Percentiles rank a stretch among this genome's conserved stretches.
Evolutionary conservation across 116 monocot genomes (phyloP).

Genomic region (Cymodocea nodosa): DNA sequence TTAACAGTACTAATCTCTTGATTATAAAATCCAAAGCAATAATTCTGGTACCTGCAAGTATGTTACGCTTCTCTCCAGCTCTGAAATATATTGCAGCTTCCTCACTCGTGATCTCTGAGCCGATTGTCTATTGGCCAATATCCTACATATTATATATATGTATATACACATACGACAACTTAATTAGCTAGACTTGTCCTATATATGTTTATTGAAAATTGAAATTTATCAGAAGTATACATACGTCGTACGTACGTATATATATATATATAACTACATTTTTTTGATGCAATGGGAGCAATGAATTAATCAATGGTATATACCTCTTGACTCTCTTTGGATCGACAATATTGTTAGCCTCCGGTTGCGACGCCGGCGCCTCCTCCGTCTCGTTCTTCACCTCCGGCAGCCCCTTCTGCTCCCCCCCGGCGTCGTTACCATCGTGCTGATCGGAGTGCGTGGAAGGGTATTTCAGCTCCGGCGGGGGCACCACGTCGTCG

Average conservation of each 20-base stretch:
- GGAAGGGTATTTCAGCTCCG: conserved; percentile 12
- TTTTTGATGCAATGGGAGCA: no score
- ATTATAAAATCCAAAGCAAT: no score
- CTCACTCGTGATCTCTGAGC: conserved; percentile 94
- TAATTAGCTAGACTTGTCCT: no score
- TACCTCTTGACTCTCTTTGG: conserved; percentile 95
- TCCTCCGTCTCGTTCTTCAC: conserved; percentile 16
- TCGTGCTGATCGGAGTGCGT: conserved; percentile 15
- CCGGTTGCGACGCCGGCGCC: conserved; percentile 9
- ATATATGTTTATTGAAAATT: no score
- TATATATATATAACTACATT: no score
- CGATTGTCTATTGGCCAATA: conserved; percentile 88
- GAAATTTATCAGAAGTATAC: no score
- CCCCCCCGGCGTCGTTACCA: conserved; percentile 12
- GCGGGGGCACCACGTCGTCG: conserved; percentile 15
- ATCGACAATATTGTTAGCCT: conserved; percentile 19
- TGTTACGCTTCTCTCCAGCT: conserved; percentile 78
- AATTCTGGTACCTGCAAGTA: conserved; percentile 50
- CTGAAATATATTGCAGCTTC: conserved; percentile 93
- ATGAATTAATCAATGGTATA: no score
- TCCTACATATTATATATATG: conserved; percentile 21
- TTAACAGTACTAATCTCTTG: background rate
- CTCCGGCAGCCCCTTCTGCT: background rate
- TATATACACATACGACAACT: background rate
- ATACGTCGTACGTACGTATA: no score